phyloP scores from a whole-genome alignment of 768 basidiomycete species.

The Strobilomyces echinocephalus region DNA sequence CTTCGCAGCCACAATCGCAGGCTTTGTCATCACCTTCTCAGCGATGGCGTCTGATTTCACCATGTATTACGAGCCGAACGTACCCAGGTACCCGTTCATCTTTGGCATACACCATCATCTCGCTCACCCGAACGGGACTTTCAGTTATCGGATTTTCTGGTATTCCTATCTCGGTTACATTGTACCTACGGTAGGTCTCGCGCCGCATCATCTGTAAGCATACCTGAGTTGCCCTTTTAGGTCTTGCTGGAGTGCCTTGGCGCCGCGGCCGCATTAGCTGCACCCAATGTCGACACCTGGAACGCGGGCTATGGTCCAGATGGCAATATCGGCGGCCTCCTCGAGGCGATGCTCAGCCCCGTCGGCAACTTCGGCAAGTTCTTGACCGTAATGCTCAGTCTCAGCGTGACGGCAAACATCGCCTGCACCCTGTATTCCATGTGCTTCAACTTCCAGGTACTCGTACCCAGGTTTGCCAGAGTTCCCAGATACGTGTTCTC shows the following conservation, averaged over 20 bases:
- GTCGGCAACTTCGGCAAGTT: constrained; percentile 65
- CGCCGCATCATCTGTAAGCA: constrained; percentile 8
- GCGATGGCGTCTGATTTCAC: constrained; percentile 70
- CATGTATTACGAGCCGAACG: constrained; percentile 57
- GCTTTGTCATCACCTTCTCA: constrained; percentile 64
- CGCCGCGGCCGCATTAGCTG: constrained; percentile 59
- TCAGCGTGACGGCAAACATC: constrained; percentile 76
- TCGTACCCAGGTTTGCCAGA: constrained; percentile 51
- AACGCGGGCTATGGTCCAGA: constrained; percentile 46
- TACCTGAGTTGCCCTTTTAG: constrained; percentile 15
- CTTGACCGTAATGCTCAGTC: constrained; percentile 64
- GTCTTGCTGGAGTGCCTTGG: constrained; percentile 53
- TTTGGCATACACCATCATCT: not conserved
- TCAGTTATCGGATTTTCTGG: constrained; percentile 55
- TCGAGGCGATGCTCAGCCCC: constrained; percentile 59
- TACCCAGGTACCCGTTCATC: constrained; percentile 45
- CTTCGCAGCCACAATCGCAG: constrained; percentile 67
- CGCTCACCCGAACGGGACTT: constrained; percentile 6
- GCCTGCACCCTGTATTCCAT: constrained; percentile 81
- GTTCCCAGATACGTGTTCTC: constrained; percentile 71
- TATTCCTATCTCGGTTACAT: constrained; percentile 65
- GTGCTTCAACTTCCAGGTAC: constrained; percentile 67
- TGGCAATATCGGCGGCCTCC: constrained; percentile 59
- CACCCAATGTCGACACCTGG: constrained; percentile 54
- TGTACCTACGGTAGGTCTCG: constrained; percentile 48